Percentiles rank a stretch among this genome's conserved stretches.
Conservation (phyloP, 208 protist genomes). For the Crithidia brevicula region DNA sequence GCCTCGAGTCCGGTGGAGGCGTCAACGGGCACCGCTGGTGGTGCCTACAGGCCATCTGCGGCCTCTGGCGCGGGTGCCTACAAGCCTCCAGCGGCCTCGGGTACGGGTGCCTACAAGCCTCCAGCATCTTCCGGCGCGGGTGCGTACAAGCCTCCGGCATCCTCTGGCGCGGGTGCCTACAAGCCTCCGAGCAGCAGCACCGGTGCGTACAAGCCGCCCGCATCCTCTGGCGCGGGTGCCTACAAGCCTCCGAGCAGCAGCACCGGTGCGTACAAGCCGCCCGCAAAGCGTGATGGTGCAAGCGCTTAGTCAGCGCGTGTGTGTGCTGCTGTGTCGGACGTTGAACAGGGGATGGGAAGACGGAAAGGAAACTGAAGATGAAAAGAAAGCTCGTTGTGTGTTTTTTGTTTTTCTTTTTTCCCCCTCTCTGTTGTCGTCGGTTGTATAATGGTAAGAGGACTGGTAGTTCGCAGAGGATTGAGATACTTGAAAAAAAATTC, state of each 20-base stretch:
- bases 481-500: no score
- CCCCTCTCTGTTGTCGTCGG: no score
- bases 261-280: slow-evolving; percentile 40
- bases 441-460: no score
- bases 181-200: slow-evolving; percentile 43
- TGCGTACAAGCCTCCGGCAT: slow-evolving; percentile 13
- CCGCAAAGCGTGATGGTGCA: slow-evolving; percentile 35
- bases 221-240: slow-evolving; percentile 19
- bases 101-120: slow-evolving; percentile 16
- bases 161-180: slow-evolving; percentile 34
- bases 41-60: slow-evolving; percentile 24
- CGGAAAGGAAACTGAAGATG: no score
- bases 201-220: slow-evolving; percentile 16
- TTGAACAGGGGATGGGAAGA: no score
- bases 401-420: no score
- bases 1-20: no score
- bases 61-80: slow-evolving; percentile 21
- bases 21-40: slow-evolving; percentile 14
- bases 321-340: no score
- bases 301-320: no score
- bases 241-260: slow-evolving; percentile 51
- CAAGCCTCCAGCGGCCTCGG: slow-evolving; percentile 13
- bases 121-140: slow-evolving; percentile 10
- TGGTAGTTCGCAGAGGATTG: no score
- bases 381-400: no score